Conservation (phyloP, 495 filamentous ascomycete species). For the Aspergillus steynii region DNA sequence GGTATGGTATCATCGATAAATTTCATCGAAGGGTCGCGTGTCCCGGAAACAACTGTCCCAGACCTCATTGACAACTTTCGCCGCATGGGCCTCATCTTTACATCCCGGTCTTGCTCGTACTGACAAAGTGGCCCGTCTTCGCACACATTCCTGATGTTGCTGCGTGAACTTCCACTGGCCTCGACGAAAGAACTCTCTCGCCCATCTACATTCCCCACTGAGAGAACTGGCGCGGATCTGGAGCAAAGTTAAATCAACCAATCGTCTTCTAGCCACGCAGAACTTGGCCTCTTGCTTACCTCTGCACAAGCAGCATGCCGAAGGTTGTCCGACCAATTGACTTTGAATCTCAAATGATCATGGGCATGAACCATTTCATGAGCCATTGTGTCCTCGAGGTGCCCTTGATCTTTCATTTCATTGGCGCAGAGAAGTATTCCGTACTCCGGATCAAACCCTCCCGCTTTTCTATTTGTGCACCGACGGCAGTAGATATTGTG, state of each 20-base stretch:
- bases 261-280: not conserved
- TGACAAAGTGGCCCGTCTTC: conserved; percentile 73
- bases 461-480: conserved; percentile 66
- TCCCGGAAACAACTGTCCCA: conserved; percentile 97
- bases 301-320: conserved; percentile 95
- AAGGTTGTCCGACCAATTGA: conserved; percentile 75
- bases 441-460: conserved; percentile 80
- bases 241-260: not conserved
- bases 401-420: conserved; percentile 67
- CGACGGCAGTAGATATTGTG: conserved; percentile 79
- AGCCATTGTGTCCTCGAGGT: conserved; percentile 89
- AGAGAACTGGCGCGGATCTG: conserved; percentile 91
- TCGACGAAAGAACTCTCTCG: conserved; percentile 76
- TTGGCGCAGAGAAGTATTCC: conserved; percentile 93
- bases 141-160: conserved; percentile 91
- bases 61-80: conserved; percentile 88
- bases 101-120: conserved; percentile 73
- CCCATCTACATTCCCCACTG: conserved; percentile 92
- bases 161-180: conserved; percentile 85
- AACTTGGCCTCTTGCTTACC: conserved; percentile 45
- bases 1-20: conserved; percentile 69
- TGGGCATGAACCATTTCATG: conserved; percentile 99
- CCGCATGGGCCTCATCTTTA: conserved; percentile 83
- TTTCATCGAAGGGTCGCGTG: conserved; percentile 93
- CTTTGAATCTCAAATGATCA: conserved; percentile 88